A percentile compares a stretch with the other conserved stretches of the same genome.
Evolutionary conservation across 495 filamentous ascomycete genomes (phyloP).

Genomic region (Tuber calosporum): DNA sequence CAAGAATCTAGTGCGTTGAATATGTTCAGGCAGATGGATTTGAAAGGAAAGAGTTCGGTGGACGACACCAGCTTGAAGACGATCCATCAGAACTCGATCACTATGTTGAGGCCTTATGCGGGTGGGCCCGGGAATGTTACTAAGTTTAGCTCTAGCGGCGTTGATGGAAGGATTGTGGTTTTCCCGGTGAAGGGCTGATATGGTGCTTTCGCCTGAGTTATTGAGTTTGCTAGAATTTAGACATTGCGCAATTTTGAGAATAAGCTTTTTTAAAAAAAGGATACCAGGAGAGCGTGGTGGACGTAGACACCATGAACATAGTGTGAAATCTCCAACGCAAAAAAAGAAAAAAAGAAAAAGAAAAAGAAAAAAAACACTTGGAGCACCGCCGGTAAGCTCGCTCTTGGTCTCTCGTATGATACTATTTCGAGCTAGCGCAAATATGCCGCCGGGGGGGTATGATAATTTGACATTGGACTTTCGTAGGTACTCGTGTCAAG

Average conservation of each 20-base stretch:
- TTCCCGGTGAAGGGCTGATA: constrained; percentile 47
- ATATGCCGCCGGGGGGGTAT: not conserved
- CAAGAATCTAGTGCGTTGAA: constrained; percentile 68
- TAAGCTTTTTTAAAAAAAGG: not conserved
- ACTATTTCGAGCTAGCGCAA: not conserved
- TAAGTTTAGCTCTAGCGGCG: constrained; percentile 69
- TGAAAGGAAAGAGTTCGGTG: constrained; percentile 72
- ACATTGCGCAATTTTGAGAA: not conserved
- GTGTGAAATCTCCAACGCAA: not conserved
- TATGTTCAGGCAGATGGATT: constrained; percentile 98
- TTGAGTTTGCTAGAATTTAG: not conserved
- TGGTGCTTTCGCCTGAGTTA: not conserved
- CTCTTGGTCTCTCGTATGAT: not conserved
- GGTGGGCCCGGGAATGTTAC: constrained; percentile 55
- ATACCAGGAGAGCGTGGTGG: not conserved
- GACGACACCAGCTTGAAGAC: constrained; percentile 93
- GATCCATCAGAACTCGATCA: constrained; percentile 91
- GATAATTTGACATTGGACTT: not conserved
- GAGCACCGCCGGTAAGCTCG: not conserved
- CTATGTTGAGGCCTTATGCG: constrained; percentile 67
- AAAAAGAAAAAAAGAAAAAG: no score
- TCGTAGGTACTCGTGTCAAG: no score
- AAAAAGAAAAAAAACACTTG: no score
- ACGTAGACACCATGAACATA: not conserved
- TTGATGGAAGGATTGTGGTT: constrained; percentile 89